Conservation (phyloP, 768 basidiomycete genomes). For the Cystobasidium ongulense region DNA sequence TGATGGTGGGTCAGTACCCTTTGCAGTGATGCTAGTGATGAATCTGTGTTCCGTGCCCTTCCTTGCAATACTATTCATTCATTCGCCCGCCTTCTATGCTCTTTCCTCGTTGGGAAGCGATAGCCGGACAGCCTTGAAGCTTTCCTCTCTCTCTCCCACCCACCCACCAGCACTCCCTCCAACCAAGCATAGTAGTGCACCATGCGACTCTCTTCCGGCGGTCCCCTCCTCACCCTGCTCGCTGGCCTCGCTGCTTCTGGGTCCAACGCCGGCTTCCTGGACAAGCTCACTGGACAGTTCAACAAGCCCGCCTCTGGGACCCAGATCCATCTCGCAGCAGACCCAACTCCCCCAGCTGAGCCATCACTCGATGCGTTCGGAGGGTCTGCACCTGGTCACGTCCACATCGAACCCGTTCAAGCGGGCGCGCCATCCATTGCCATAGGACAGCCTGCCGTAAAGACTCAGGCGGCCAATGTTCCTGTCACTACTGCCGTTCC, state of each 20-base stretch:
- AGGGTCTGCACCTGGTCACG: conserved; percentile 10
- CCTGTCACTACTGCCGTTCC: not conserved
- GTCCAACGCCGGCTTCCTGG: conserved; percentile 18
- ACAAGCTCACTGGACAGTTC: not conserved
- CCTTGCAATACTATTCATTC: too few relatives aligned
- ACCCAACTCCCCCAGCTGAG: conserved; percentile 13
- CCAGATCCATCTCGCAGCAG: not conserved
- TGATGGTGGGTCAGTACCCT: too few relatives aligned
- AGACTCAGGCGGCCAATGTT: not conserved
- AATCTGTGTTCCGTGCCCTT: too few relatives aligned
- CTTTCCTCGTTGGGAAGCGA: too few relatives aligned
- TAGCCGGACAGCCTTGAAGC: too few relatives aligned
- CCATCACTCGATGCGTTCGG: conserved; percentile 18
- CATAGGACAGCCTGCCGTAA: conserved; percentile 2
- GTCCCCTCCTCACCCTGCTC: not conserved
- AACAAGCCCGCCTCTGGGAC: not conserved
- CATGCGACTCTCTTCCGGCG: not conserved
- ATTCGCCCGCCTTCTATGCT: too few relatives aligned
- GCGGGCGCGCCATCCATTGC: not conserved
- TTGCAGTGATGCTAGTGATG: too few relatives aligned
- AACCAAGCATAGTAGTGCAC: not conserved
- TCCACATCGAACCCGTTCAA: not conserved
- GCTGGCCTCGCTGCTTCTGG: not conserved
- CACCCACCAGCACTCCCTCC: too few relatives aligned
- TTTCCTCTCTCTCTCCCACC: too few relatives aligned